Base-by-base conservation (phyloP, 2,329 filamentous ascomycete genomes). In the Exophiala aquamarina region DNA sequence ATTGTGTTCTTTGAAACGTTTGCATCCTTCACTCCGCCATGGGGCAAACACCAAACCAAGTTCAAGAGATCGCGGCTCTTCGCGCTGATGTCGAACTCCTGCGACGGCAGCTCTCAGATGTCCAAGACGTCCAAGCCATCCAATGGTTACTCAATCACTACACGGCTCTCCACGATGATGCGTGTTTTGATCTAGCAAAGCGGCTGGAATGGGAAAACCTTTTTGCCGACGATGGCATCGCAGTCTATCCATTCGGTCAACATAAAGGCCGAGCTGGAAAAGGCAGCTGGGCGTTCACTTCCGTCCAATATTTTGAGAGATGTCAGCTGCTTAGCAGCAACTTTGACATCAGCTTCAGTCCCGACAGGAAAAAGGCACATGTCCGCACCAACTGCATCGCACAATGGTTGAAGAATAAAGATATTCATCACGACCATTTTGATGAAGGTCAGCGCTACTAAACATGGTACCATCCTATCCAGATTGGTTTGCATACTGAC, bases 381-480 rank as follows among this genome's bases (percentile, higher is more conserved):
- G 48, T 50, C 9, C 33, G 48, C 7, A 42, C 48, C 4, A 50
- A 50, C 31, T 50, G 48, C 17, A 50, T 50, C 38, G 43, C 48
- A 15, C 48, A 50, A 31, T 47, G 48, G 48, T 26, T 50, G 42
- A 46, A 42, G 33, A 17, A 23, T 4, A 46, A 29, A 33, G 43
- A 47, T 7, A 34, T 46, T 5, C 44, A 36, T 14, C 29, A 50
- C 33, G 42, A 47, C 26, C 48, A 46, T 35, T 50, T 50, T 14
- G 48, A 50, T 34, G 48, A 46, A 38, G 48, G 48, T 5, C 6
- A 6, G 23, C 11, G 6, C 23, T 26, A 26, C 6, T 26, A 11
- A 26, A 6, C 11, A 26, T 11, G 23, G 6, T 26, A n/a, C n/a
- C 23, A 26, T 26, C 23, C 11, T 11, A 6, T 26, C 23, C 11